phyloP scores from a whole-genome alignment of 2,329 filamentous ascomycete species.

The Aspergillus caelatus region DNA sequence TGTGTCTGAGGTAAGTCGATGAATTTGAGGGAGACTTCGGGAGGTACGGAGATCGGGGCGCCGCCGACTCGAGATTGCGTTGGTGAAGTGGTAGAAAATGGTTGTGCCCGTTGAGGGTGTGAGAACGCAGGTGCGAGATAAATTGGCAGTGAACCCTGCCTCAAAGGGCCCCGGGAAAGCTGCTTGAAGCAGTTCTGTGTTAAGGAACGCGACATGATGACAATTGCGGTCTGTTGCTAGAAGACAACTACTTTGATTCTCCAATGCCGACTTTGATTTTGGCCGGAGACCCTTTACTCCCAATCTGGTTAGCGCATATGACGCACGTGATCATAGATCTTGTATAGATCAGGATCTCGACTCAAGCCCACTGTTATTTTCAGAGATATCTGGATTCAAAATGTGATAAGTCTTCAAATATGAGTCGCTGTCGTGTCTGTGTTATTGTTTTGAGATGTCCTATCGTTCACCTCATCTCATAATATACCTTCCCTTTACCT shows the following conservation, averaged over 20 bases:
- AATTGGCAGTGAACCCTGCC: conserved; percentile 62
- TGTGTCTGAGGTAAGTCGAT: conserved; percentile 65
- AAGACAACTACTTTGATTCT: conserved; percentile 26
- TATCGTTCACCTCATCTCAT: background rate
- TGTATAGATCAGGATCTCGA: conserved; percentile 14
- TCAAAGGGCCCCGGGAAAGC: conserved; percentile 52
- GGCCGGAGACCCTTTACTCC: conserved; percentile 24
- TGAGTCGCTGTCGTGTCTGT: background rate
- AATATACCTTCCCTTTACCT: background rate
- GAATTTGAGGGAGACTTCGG: conserved; percentile 74
- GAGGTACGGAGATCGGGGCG: conserved; percentile 77
- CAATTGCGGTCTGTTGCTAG: conserved; percentile 27
- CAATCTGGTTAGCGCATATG: conserved; percentile 18
- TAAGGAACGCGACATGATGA: conserved; percentile 65
- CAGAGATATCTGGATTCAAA: background rate
- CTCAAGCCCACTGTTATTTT: background rate
- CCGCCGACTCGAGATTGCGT: conserved; percentile 81
- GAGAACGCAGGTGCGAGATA: conserved; percentile 75
- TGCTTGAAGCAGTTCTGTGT: conserved; percentile 63
- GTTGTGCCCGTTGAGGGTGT: conserved; percentile 45
- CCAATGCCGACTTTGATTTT: conserved; percentile 35
- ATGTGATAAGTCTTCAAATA: background rate
- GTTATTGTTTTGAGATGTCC: background rate
- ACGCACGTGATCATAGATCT: conserved; percentile 20
- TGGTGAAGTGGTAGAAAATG: conserved; percentile 72